Conservation (phyloP, 2,329 filamentous ascomycete genomes). For the Pseudogymnoascus sp. region DNA sequence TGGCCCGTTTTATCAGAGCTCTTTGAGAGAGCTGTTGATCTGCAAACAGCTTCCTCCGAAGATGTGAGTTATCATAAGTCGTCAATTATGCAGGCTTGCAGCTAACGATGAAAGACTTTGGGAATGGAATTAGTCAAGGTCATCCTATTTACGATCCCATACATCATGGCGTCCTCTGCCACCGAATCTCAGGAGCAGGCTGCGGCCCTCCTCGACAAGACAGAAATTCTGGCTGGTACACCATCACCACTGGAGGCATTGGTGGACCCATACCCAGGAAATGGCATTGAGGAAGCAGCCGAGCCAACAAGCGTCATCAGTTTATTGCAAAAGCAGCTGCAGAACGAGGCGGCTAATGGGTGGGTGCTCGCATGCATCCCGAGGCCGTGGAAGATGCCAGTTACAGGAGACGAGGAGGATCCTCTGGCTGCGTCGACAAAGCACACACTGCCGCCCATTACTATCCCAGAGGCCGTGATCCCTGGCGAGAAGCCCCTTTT, state of each 20-base stretch:
- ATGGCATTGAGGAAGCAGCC: constrained; percentile 55
- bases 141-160: constrained; percentile 89
- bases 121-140: constrained; percentile 91
- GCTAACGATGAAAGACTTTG: constrained; percentile 46
- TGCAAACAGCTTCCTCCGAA: constrained; percentile 88
- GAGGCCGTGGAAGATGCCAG: constrained; percentile 56
- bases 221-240: constrained; percentile 86
- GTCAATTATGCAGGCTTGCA: background rate
- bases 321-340: constrained; percentile 79
- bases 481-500: constrained; percentile 73
- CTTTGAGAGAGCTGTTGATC: constrained; percentile 83
- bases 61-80: constrained; percentile 57
- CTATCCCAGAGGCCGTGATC: constrained; percentile 67
- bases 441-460: constrained; percentile 70
- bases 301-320: constrained; percentile 66
- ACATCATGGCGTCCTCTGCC: constrained; percentile 70
- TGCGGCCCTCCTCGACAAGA: constrained; percentile 78
- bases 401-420: constrained; percentile 54
- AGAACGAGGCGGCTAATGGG: constrained; percentile 62
- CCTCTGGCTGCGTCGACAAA: constrained; percentile 56
- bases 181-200: constrained; percentile 67
- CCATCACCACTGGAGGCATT: constrained; percentile 77
- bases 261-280: constrained; percentile 75
- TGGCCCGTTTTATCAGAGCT: constrained; percentile 82
- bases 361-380: constrained; percentile 70